These are phyloP conservation scores for Oryza officinalis DNA, from an alignment of 176 grass and related monocot genomes.

Conservation along the genomic window DNA sequence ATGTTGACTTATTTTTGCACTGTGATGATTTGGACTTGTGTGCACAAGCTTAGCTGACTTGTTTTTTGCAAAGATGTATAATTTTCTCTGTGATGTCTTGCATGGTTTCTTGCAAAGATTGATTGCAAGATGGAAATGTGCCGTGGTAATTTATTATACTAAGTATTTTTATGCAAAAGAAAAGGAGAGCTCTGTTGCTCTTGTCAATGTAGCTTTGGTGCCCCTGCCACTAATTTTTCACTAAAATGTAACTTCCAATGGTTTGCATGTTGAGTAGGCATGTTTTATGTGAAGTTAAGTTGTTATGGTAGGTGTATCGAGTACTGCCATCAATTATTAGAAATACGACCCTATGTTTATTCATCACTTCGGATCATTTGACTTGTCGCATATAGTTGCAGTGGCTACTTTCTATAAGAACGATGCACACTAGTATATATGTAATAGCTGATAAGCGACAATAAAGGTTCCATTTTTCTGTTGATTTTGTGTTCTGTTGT, in stretches of 20 bases:
- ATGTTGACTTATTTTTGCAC: background rate
- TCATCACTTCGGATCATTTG: background rate
- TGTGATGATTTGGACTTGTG: no score
- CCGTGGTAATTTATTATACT: no score
- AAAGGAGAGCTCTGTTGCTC: background rate
- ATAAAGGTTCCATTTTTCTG: no score
- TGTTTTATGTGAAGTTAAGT: slow-evolving; percentile 1
- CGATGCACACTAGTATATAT: no score
- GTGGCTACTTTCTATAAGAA: background rate
- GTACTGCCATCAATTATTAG: background rate
- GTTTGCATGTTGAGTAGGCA: background rate
- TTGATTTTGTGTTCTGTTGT: no score
- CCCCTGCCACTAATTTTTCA: background rate
- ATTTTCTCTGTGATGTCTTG: background rate
- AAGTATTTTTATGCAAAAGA: background rate
- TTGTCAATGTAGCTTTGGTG: background rate
- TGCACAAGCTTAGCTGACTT: background rate
- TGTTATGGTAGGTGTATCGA: background rate
- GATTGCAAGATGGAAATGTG: background rate
- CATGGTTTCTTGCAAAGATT: background rate
- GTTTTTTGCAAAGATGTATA: slow-evolving; percentile 7
- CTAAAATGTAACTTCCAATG: background rate
- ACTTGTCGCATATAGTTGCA: background rate
- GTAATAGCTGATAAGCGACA: no score
- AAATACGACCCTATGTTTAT: background rate